phyloP scores from a whole-genome alignment of 2,329 filamentous ascomycete genomes.

The Pseudogymnoascus sp. region DNA sequence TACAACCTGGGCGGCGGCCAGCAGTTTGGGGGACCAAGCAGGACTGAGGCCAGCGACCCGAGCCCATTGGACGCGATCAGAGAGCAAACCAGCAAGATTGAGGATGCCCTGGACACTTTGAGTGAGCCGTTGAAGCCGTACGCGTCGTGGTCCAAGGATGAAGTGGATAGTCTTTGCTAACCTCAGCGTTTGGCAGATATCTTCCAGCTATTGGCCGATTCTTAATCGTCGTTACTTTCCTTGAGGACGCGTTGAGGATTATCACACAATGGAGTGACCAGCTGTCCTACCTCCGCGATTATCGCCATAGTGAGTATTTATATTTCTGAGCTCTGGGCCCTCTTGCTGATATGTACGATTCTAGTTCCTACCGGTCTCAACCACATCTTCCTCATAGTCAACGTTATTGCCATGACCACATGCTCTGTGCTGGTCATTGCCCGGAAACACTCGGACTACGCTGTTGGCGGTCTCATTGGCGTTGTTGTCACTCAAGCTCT shows the following conservation, averaged over 20 bases:
- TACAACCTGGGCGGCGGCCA: conserved; percentile 28
- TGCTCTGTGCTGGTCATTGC: conserved; percentile 83
- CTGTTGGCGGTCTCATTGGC: conserved; percentile 78
- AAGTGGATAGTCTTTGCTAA: conserved; percentile 15
- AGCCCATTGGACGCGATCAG: conserved; percentile 70
- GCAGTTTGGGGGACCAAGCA: conserved; percentile 28
- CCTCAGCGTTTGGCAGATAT: conserved; percentile 49
- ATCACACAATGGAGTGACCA: conserved; percentile 97
- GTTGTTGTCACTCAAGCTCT: conserved; percentile 91
- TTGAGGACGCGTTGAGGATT: conserved; percentile 93
- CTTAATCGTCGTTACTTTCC: conserved; percentile 94
- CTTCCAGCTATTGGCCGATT: conserved; percentile 93
- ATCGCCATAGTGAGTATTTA: conserved; percentile 70
- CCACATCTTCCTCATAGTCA: conserved; percentile 84
- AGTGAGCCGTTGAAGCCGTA: conserved; percentile 94
- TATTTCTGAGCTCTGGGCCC: neutral
- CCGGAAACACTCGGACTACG: conserved; percentile 88
- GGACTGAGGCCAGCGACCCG: conserved; percentile 27
- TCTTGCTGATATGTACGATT: conserved; percentile 14
- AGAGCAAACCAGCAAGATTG: conserved; percentile 95
- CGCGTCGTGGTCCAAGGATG: conserved; percentile 31
- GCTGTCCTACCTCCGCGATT: conserved; percentile 84
- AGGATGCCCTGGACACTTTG: conserved; percentile 79
- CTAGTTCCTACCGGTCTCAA: conserved; percentile 81
- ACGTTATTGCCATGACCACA: conserved; percentile 77